phyloP scores from a whole-genome alignment of 352 stramenopile genomes.

The Phytophthora palmivora region DNA sequence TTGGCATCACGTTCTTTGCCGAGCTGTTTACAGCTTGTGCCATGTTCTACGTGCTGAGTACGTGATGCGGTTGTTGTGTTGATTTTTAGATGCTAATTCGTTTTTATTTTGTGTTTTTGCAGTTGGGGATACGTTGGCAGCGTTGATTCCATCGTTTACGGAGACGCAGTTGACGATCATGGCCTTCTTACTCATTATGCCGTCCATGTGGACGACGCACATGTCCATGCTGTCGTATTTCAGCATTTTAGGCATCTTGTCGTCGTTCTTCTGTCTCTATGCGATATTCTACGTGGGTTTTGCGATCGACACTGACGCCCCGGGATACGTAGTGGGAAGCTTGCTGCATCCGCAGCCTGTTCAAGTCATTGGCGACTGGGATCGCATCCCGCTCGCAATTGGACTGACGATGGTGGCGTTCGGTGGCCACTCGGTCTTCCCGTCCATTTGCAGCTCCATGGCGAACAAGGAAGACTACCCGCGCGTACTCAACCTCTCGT shows the following conservation, averaged over 20 bases:
- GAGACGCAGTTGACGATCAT: constrained; percentile 70
- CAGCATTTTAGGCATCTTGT: constrained; percentile 86
- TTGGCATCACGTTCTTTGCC: constrained; percentile 82
- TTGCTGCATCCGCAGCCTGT: constrained; percentile 66
- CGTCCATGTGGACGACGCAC: constrained; percentile 82
- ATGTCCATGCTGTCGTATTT: constrained; percentile 88
- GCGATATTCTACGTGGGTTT: constrained; percentile 81
- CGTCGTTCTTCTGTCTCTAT: constrained; percentile 82
- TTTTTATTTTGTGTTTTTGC: constrained; percentile 3
- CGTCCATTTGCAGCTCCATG: constrained; percentile 91
- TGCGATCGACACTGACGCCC: constrained; percentile 49
- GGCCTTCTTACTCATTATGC: constrained; percentile 77
- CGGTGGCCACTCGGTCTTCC: constrained; percentile 88
- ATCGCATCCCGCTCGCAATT: constrained; percentile 81
- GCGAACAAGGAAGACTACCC: constrained; percentile 67
- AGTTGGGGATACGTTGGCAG: constrained; percentile 82
- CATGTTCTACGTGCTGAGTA: constrained; percentile 87
- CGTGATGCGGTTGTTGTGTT: constrained; percentile 18
- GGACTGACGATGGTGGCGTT: constrained; percentile 90
- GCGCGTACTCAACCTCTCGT: constrained; percentile 73
- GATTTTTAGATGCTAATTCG: background rate
- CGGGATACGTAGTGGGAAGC: constrained; percentile 57
- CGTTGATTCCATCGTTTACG: constrained; percentile 70
- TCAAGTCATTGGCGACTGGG: constrained; percentile 65
- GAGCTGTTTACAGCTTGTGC: constrained; percentile 84